Base-by-base conservation (phyloP, 768 basidiomycete genomes). In the Asterophora lycoperdoides region DNA sequence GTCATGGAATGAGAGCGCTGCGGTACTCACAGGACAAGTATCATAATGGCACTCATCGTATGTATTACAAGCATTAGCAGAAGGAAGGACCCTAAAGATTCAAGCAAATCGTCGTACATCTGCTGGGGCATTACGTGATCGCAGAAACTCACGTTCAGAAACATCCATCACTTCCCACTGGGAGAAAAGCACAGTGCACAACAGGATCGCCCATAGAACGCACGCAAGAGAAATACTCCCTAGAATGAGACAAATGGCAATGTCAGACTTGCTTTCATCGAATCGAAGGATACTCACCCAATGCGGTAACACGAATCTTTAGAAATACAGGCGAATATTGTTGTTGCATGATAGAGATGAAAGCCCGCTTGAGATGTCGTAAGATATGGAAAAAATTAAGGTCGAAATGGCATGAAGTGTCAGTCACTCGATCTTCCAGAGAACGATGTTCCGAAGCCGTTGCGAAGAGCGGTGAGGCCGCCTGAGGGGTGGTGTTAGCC, bases 181-280 rank as follows among this genome's bases (percentile, higher is more conserved):
- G 29, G 67, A 51, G 49, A 69, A 81, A 2, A 73, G 54, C 44
- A 75, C 67, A 9, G 80, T 58, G 41, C 65, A 79, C 29, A 81
- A 58, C 44, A 80, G 51, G 14, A 72, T 60, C 29, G 70, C 68
- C 76, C 78, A 82, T 35, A 78, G 42, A 49, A 82, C 66, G 57
- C 74, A 71, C 14, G 74, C 52, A 46, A 75, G 35, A 32, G 70
- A 64, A 32, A 76, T 72, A 46, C 68, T 64, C 1, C 66, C 80
- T 83, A 20, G 29, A 29, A 38, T 38, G 18, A 19, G 32, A 34
- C 0, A 14, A 36, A 14, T 33, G n/a, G 4, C n/a, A n/a, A n/a
- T 18, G 23, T 40, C 15, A 38, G 15, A 8, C 18, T 17, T n/a
- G 26, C 4, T 13, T 13, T 23, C 1, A 30, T 7, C 11, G 4